Percentiles rank a stretch among this genome's conserved stretches.
Evolutionary conservation across 2,329 filamentous ascomycete species (phyloP).

Genomic region (Penicillium psychrosexuale): DNA sequence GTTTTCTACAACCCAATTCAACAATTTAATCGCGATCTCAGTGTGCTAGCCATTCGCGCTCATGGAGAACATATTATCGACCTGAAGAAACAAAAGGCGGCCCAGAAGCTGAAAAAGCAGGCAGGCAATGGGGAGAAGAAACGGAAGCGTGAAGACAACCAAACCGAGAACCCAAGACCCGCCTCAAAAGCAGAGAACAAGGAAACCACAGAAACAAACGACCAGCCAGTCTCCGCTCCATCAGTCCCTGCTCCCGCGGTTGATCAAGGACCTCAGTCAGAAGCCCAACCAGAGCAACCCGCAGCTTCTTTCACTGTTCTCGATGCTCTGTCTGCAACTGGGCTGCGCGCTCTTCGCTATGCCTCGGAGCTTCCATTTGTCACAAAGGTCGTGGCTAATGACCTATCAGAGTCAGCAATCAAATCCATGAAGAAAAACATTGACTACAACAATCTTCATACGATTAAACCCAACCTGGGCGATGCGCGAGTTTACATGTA

Average conservation of each 20-base stretch:
- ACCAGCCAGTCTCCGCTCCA: constrained; percentile 2
- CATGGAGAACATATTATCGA: constrained; percentile 69
- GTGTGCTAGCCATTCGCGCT: constrained; percentile 84
- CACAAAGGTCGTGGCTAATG: constrained; percentile 82
- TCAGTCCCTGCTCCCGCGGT: background rate
- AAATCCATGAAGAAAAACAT: constrained; percentile 81
- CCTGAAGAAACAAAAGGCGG: constrained; percentile 52
- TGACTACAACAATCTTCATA: constrained; percentile 71
- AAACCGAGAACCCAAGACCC: constrained; percentile 17
- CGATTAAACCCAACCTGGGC: constrained; percentile 71
- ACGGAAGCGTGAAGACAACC: constrained; percentile 36
- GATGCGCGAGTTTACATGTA: constrained; percentile 96
- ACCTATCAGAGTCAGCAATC: constrained; percentile 74
- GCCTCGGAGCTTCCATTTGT: constrained; percentile 84
- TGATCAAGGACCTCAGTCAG: constrained; percentile 2
- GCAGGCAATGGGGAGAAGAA: constrained; percentile 36
- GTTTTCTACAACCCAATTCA: constrained; percentile 99
- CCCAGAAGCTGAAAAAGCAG: constrained; percentile 37
- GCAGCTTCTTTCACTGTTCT: constrained; percentile 75
- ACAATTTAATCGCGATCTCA: constrained; percentile 96
- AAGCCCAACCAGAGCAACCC: constrained; percentile 28
- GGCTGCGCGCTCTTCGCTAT: constrained; percentile 85
- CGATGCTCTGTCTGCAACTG: constrained; percentile 91
- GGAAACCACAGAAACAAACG: constrained; percentile 13
- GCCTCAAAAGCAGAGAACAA: constrained; percentile 20